Base-by-base conservation (phyloP, 2,329 filamentous ascomycete species). In the Epichloe sp. region DNA sequence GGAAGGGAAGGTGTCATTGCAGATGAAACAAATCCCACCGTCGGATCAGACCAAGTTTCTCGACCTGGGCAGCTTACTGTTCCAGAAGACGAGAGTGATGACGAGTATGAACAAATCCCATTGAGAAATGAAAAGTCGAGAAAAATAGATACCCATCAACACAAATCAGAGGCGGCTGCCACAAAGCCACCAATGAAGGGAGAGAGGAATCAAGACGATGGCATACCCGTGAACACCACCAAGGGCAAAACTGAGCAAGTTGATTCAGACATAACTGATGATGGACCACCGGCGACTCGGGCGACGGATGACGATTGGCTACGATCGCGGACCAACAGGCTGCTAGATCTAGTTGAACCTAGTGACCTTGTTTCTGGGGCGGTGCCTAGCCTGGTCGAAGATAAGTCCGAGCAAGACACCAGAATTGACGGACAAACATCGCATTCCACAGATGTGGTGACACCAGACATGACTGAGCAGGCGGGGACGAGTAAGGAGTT, bases 291-390 rank as follows among this genome's bases (percentile, higher is more conserved):
- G 54, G 52, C 60, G 58, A 51, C 63, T 58, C 71, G 72, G 48
- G 74, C 82, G 3, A 83, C 85, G 21, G 89, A 96, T 68, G 82
- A 84, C 54, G 90, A 97, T 67, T 98, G 93, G 93, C 74, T 96
- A 58, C 82, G 91, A 52, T 91, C 86, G 55, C 82, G 86, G 58
- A 97, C 90, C 14, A 96, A 84, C 68, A 80, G 91, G 60, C 72
- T 95, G 47, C 75, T 96, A 48, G 93, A 91, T 64, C 73, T 97
- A 31, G 75, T 90, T 50, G 88, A 95, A 59, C 85, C 88, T 43
- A 83, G 83, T 53, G 79, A 85, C 53, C 58, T 69, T 53, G 57
- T 62, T 50, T 55, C 57, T 34, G 47, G 48, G 53, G 53, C 52
- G n/a, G 50, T 52, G 51, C 35, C 54, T 38, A 49, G 40, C 36